Evolutionary conservation across 441 rosid species (phyloP).

Genomic region (Adansonia rubrostipa): DNA sequence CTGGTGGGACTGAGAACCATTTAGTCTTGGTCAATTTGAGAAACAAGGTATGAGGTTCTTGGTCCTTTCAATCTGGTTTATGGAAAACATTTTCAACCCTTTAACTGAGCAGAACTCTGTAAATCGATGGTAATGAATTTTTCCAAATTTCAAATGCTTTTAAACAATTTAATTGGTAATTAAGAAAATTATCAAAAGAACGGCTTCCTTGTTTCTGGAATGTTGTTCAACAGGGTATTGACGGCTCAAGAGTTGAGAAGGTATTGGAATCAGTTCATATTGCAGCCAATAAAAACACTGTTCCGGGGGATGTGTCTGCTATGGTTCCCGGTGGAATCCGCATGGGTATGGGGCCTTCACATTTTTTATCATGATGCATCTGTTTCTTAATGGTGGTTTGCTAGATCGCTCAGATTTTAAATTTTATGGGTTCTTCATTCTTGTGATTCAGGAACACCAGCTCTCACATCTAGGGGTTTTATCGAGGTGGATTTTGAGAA

Average conservation of each 20-base stretch:
- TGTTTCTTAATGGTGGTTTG: neutral
- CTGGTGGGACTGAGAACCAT: constrained; percentile 98
- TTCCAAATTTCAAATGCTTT: neutral
- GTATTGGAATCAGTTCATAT: constrained; percentile 86
- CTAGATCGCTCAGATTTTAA: neutral
- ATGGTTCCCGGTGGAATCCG: constrained; percentile 99
- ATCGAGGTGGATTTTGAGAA: constrained; percentile 80
- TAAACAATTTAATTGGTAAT: neutral
- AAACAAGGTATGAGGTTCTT: constrained; percentile 63
- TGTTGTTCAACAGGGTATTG: constrained; percentile 68
- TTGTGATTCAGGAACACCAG: constrained; percentile 82
- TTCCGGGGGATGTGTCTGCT: constrained; percentile 98
- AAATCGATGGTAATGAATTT: neutral
- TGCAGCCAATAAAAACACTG: constrained; percentile 96
- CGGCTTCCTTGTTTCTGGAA: neutral
- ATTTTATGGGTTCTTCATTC: constrained; percentile 28
- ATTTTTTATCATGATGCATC: constrained; percentile 20
- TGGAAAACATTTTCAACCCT: neutral
- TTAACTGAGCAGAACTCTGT: neutral
- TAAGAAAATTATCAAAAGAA: constrained; percentile 17
- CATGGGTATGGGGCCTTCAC: constrained; percentile 69
- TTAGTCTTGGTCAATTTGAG: constrained; percentile 87
- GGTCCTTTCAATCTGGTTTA: constrained; percentile 19
- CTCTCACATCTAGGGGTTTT: constrained; percentile 94
- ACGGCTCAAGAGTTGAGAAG: constrained; percentile 97